phyloP scores from a whole-genome alignment of 1,284 basidiomycete genomes.

The Volvariella volvacea region DNA sequence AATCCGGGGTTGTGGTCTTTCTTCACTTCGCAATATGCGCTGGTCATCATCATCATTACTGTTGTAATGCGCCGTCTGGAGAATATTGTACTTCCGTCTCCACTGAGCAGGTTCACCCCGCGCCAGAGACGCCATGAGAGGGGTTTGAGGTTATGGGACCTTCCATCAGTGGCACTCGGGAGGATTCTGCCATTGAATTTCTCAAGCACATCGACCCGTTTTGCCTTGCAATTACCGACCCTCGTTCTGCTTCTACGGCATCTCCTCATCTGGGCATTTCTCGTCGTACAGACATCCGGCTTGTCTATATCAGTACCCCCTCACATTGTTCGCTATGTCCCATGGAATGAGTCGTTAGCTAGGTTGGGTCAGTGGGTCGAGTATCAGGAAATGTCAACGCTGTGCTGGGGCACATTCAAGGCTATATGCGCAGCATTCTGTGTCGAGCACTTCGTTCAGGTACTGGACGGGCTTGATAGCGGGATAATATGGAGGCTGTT shows the following conservation, averaged over 20 bases:
- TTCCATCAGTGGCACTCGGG: slow-evolving; percentile 12
- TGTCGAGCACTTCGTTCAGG: slow-evolving; percentile 57
- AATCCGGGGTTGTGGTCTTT: slow-evolving; percentile 46
- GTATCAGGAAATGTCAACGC: slow-evolving; percentile 46
- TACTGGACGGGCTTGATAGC: slow-evolving; percentile 46
- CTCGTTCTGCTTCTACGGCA: slow-evolving; percentile 51
- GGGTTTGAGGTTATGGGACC: slow-evolving; percentile 12
- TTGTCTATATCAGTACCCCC: slow-evolving; percentile 19
- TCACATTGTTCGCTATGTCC: slow-evolving; percentile 2
- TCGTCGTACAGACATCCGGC: slow-evolving; percentile 50
- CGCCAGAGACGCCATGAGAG: background rate
- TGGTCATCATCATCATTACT: slow-evolving; percentile 58
- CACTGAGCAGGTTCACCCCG: slow-evolving; percentile 24
- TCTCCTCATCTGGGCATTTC: slow-evolving; percentile 47
- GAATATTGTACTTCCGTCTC: slow-evolving; percentile 68
- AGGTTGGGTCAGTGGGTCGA: slow-evolving; percentile 40
- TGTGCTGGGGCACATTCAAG: slow-evolving; percentile 69
- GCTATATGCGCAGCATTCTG: slow-evolving; percentile 58
- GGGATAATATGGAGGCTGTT: slow-evolving; percentile 25
- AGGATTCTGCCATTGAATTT: slow-evolving; percentile 54
- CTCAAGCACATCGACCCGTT: slow-evolving; percentile 48
- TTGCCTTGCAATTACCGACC: slow-evolving; percentile 54
- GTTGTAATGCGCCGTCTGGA: slow-evolving; percentile 67
- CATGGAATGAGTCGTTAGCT: slow-evolving; percentile 6
- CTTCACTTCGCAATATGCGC: slow-evolving; percentile 62